Evolutionary conservation across 345 rosid species (phyloP).

Genomic region (Moringa oleifera): DNA sequence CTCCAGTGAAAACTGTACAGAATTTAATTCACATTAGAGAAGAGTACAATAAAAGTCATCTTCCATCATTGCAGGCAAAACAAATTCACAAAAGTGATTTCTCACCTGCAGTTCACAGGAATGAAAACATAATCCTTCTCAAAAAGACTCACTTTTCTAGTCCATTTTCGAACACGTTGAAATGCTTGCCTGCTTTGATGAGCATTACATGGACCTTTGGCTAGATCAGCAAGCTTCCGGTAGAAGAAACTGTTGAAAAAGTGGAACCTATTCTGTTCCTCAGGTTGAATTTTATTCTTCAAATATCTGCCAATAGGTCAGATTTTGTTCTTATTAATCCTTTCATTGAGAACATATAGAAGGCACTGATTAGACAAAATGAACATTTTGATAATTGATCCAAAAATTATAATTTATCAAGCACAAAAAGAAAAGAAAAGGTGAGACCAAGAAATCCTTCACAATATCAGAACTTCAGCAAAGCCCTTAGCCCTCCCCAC

Average conservation of each 20-base stretch:
- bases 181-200: constrained; percentile 79
- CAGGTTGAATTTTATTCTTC: constrained; percentile 54
- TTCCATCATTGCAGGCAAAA: not conserved
- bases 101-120: constrained; percentile 92
- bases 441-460: not conserved
- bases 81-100: not conserved
- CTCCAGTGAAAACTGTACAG: constrained; percentile 92
- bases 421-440: not conserved
- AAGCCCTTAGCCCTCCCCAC: too few species aligned
- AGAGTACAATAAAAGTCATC: not conserved
- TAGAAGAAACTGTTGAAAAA: constrained; percentile 97
- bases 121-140: constrained; percentile 85
- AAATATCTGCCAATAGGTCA: constrained; percentile 50
- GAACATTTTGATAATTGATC: not conserved
- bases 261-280: constrained; percentile 61
- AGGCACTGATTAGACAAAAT: not conserved
- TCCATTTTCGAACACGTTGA: constrained; percentile 93
- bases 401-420: not conserved
- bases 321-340: not conserved
- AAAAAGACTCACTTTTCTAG: constrained; percentile 82
- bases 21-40: constrained; percentile 25
- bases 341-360: not conserved
- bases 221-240: constrained; percentile 88
- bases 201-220: constrained; percentile 73
- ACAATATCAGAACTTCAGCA: too few species aligned